Evolutionary conservation across 1,139 yeast genomes (phyloP).

Genomic region (Suhomyces taliae): DNA sequence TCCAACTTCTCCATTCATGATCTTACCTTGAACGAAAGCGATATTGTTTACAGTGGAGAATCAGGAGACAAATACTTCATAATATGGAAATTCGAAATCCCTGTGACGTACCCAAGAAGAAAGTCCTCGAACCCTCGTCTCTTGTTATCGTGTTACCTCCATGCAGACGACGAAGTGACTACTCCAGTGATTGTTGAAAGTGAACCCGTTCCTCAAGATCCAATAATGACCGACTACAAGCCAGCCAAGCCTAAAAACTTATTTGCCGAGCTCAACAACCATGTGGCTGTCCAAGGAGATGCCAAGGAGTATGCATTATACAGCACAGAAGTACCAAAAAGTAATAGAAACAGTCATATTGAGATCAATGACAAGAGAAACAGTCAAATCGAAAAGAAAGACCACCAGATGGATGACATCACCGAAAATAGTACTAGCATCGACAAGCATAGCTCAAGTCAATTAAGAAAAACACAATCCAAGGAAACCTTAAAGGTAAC

Average conservation of each 20-base stretch:
- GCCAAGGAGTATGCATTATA: constrained; percentile 8
- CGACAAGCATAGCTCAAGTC: too few species aligned
- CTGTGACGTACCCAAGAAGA: constrained; percentile 39
- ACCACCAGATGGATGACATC: too few species aligned
- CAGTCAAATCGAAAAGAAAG: too few species aligned
- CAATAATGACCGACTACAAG: constrained; percentile 19
- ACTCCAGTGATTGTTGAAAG: constrained; percentile 1
- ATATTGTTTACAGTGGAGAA: constrained; percentile 16
- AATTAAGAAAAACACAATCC: not conserved
- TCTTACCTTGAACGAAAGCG: constrained; percentile 13
- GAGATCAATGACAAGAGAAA: not conserved
- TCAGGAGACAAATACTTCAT: constrained; percentile 13
- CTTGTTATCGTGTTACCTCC: constrained; percentile 25
- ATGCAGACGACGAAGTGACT: constrained; percentile 12
- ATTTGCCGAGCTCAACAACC: constrained; percentile 27
- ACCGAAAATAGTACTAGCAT: too few species aligned
- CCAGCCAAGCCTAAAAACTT: constrained; percentile 25
- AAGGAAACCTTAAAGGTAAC: constrained; percentile 15
- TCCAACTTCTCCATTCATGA: constrained; percentile 18
- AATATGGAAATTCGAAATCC: constrained; percentile 37
- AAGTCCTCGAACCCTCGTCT: constrained; percentile 34
- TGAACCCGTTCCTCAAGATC: not conserved
- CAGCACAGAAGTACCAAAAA: constrained; percentile 3
- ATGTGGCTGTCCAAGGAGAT: constrained; percentile 6
- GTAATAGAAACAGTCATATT: not conserved